Base-by-base conservation (phyloP, 352 stramenopile species). In the Pythium myriotylum region DNA sequence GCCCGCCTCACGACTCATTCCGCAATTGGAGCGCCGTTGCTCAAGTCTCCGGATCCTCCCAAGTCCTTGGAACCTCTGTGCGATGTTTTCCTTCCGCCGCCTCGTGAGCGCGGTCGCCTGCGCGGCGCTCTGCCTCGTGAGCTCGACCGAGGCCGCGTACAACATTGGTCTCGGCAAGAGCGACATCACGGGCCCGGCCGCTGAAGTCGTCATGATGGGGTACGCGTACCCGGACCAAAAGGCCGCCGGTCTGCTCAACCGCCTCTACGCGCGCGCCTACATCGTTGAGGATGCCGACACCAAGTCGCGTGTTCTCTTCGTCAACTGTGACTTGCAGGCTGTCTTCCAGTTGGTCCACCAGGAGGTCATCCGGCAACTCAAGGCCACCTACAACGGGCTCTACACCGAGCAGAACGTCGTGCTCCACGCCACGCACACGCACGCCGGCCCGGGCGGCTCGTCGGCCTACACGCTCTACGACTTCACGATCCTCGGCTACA, bases 371-470 rank as follows among this genome's bases (percentile, higher is more conserved):
- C 54, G 61, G 19, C 27, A 84, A 40, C 64, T 86, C 23, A 53
- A 48, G 20, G 47, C n/a, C 59, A 80, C 75, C 39, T 85, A 80
- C 43, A 53, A 33, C 27, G 59, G 72, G 9, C 9, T 81, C 16
- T 85, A 85, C 76, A 70, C 70, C 1, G 76, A 74, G 45, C 76
- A 89, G 51, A 94, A 91, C 60, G 68, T 92, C 13, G 66, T 79
- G n/a, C 72, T 95, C 1, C 83, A 82, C 55, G 86, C 83, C 23
- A 94, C 83, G 3, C 88, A 96, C 68, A 95, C 87, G n/a, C 88
- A 96, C 61, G 84, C 79, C 19, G 81, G 75, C 1, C 84, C 87
- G 0, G 86, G 74, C 24, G 88, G 88, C 3, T 88, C 86, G 26
- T 35, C 29, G 29, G 29, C 29, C 29, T 93, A 96, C 60, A 77